phyloP scores from a whole-genome alignment of 192 early-diverging fungal species.

The Entomortierella beljakovae region DNA sequence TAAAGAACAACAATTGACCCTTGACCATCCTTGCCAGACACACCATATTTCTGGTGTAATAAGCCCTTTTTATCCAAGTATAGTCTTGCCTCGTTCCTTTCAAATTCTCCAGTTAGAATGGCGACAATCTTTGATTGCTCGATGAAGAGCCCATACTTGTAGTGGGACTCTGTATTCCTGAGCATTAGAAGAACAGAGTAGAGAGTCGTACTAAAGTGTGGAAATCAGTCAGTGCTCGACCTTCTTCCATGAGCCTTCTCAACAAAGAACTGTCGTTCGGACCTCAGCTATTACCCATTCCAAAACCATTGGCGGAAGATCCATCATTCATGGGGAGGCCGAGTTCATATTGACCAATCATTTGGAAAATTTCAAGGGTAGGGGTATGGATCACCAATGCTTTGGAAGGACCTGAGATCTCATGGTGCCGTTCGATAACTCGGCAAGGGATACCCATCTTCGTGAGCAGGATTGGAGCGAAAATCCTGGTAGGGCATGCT shows the following conservation, averaged over 20 bases:
- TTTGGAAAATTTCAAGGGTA: conserved; percentile 16
- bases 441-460: conserved; percentile 27
- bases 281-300: too few species aligned
- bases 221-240: too few species aligned
- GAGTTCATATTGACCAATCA: neutral
- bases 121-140: neutral
- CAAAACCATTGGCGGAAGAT: too few species aligned
- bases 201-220: too few species aligned
- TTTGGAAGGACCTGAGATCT: neutral
- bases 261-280: too few species aligned
- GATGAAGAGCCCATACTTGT: neutral
- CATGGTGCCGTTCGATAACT: conserved; percentile 17
- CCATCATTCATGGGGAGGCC: neutral
- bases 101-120: neutral
- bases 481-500: conserved; percentile 21
- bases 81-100: neutral
- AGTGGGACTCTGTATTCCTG: too few species aligned
- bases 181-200: too few species aligned
- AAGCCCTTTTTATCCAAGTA: neutral
- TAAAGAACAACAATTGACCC: conserved; percentile 23
- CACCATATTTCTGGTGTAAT: conserved; percentile 10
- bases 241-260: too few species aligned
- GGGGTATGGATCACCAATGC: conserved; percentile 8
- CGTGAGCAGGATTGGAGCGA: conserved; percentile 11
- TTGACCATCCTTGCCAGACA: neutral